A percentile compares a stretch with the other conserved stretches of the same genome.
Conservation (phyloP, 2,329 filamentous ascomycete genomes). For the Paracorniculantispora psalliotae region DNA sequence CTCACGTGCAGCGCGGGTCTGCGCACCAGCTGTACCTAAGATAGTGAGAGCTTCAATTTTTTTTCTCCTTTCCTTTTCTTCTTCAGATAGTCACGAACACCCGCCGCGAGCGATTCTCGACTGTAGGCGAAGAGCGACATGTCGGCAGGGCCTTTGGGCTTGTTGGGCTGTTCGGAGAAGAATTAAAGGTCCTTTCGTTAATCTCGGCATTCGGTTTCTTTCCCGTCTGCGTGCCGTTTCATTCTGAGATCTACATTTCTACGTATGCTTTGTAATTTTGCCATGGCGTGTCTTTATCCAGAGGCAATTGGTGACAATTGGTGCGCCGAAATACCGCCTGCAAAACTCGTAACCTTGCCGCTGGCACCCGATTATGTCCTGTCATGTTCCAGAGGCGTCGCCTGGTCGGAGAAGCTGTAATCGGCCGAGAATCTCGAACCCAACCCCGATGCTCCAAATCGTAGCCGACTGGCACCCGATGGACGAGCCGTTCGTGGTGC, state of each 20-base stretch:
- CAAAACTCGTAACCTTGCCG: no score
- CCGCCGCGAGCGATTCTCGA: constrained; percentile 29
- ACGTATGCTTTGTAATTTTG: neutral
- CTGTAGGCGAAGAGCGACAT: constrained; percentile 24
- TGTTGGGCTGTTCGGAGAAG: constrained; percentile 39
- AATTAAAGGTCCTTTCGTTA: constrained; percentile 51
- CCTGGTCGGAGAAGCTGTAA: no score
- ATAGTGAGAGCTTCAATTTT: neutral
- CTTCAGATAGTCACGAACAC: constrained; percentile 49
- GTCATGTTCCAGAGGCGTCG: no score
- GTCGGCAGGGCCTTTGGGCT: constrained; percentile 32
- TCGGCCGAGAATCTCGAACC: no score
- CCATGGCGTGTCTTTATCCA: neutral
- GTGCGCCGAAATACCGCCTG: no score
- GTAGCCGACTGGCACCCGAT: no score
- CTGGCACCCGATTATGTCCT: no score
- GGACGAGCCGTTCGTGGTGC: no score
- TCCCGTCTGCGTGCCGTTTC: constrained; percentile 50
- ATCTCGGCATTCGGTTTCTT: constrained; percentile 45
- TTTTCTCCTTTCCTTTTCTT: constrained; percentile 27
- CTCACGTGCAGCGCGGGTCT: constrained; percentile 4
- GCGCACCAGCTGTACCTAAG: neutral
- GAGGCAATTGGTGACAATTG: no score
- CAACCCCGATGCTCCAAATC: no score
- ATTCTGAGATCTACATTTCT: constrained; percentile 54